A percentile compares a stretch with the other conserved stretches of the same genome.
These are phyloP conservation scores for Apiosordaria backusii DNA, from an alignment of 495 filamentous ascomycete genomes.

Conservation along the genomic window DNA sequence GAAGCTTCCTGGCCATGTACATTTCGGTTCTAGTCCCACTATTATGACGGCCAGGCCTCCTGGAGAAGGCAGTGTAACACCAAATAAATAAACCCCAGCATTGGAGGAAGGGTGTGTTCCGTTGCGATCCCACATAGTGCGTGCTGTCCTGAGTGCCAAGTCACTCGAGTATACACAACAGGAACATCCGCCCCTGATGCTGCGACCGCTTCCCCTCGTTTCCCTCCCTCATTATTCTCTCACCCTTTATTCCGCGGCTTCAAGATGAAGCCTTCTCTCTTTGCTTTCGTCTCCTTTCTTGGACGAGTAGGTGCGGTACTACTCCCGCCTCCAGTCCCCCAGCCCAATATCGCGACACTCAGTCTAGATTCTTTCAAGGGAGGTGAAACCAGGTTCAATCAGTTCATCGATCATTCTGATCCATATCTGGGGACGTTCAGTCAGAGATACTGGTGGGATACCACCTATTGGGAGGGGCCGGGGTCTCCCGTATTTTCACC, in stretches of 20 bases:
- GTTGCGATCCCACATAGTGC: neutral
- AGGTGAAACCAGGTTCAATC: conserved; percentile 42
- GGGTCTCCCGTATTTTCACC: conserved; percentile 48
- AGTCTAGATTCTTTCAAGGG: neutral
- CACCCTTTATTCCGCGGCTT: neutral
- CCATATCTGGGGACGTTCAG: conserved; percentile 52
- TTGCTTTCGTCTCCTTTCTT: neutral
- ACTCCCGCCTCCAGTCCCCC: neutral
- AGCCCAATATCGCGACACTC: neutral
- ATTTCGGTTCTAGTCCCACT: neutral
- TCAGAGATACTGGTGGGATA: conserved; percentile 52
- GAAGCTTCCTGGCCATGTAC: neutral
- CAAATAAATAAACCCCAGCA: neutral
- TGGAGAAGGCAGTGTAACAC: neutral
- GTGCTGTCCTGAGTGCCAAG: neutral
- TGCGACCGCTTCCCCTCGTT: neutral
- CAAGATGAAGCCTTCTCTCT: neutral
- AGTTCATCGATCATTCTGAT: conserved; percentile 54
- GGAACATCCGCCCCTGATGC: neutral
- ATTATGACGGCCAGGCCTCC: neutral
- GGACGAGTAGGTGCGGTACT: neutral
- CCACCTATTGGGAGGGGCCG: conserved; percentile 48
- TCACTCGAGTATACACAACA: neutral
- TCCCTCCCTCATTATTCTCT: neutral
- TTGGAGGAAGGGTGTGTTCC: neutral